Evolutionary conservation across 257 asterid species (phyloP), one percentile per base, ranked within the genome.

Genomic region (Solanum stenotomum): DNA sequence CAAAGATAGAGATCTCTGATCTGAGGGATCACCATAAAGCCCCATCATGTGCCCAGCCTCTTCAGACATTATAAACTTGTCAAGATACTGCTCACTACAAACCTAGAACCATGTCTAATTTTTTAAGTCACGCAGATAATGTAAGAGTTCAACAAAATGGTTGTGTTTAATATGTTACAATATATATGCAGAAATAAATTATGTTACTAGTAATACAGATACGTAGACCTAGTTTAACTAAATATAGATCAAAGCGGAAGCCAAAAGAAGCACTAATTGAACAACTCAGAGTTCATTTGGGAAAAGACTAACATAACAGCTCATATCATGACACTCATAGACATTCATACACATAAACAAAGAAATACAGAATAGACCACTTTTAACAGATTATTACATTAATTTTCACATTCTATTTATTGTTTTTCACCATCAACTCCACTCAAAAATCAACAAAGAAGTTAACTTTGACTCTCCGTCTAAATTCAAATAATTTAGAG

Each of bases 1-100:
- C 63, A 93, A 90, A 31, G 99, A 95, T 10, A 97, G 76, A 90
- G 99, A 96, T 89, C 98, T 93, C 52, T 95, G 99, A 89, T 95
- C 99, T 2, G 96, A 94, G 38, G 94, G 94, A 56, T 97, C 99
- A 3, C 94, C 98, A 84, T 95, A 96, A 37, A 94, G 90, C 89
- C 93, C 91, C 96, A 96, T 94, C 96, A 97, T 91, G 33, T 92
- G 95, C 52, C 89, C 96, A 79, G 90, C 94, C 85, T 94, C 99
- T 88, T 94, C 99, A 70, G 97, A 93, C 98, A 97, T 95, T 84
- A 85, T 86, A 42, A 89, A 56, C 85, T 89, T 76, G 87, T 59
- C 88, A 87, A 81, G 27, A 86, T 70, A 87, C 75, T 63, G 89
- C 61, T 52, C 87, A 85, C 78, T 37, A 89, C 88, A 83, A 85